Evolutionary conservation across 1,284 basidiomycete species (phyloP), one percentile per base, ranked within the genome.

Genomic region (Ustilago cynodontis): DNA sequence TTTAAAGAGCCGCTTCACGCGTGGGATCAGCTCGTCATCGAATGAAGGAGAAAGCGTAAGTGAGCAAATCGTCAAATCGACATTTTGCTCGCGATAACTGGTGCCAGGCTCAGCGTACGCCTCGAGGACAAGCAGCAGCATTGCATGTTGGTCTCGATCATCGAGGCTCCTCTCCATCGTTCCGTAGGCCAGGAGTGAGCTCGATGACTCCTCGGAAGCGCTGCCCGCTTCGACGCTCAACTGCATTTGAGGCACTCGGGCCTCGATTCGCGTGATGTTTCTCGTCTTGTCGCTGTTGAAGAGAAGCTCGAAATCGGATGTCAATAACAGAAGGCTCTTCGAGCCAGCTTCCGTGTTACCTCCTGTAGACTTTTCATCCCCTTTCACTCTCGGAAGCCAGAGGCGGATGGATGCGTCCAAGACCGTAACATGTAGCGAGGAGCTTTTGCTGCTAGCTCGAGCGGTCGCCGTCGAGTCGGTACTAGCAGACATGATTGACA

Each of bases 1-100:
- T 85, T 94, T 94, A 31, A 89, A 88, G 81, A 96, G 95, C 0
- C 70, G 64, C 4, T 86, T 86, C 8, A 98, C 77, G 73, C 94
- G 92, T 4, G 87, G 79, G 4, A 91, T 86, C 90, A 93, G 93
- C 9, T 86, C 84, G 29, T 91, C 80, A 75, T 95, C 91, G 10
- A 92, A 89, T 28, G 89, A 89, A 6, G 92, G 82, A 60, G 89
- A 90, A 72, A 90, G 89, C 0, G 91, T 93, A 70, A 93, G 90
- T 22, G 91, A 91, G 65, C 88, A 89, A 7, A 94, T 80, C 0
- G 89, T 89, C 16, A 94, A 62, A 65, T 90, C 90, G 64, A 98
- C 60, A 86, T 65, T 89, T 88, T 2, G 93, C 86, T 95, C 94
- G 86, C 96, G 96, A 24, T 91, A 89, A 9, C 88, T 88, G 1